A percentile compares a stretch with the other conserved stretches of the same genome.
These are phyloP conservation scores for Protostelium mycophagum DNA, from an alignment of 78 protist species.

Conservation along the genomic window DNA sequence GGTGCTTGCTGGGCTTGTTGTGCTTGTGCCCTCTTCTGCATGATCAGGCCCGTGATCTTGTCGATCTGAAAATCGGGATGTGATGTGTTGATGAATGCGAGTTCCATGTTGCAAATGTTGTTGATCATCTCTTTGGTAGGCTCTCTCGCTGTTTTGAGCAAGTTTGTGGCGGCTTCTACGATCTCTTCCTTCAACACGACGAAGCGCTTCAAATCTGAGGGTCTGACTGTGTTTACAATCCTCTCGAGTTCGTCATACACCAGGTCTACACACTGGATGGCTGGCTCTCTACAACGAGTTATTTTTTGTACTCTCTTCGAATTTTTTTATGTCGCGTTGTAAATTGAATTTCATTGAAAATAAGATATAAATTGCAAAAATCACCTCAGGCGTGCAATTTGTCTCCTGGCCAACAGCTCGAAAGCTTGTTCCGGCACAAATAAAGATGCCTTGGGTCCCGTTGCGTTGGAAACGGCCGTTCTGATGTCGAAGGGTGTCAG, in stretches of 20 bases:
- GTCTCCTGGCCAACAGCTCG: constrained; percentile 72
- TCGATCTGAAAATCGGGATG: constrained; percentile 88
- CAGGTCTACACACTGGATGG: constrained; percentile 69
- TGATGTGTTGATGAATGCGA: constrained; percentile 87
- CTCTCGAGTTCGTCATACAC: constrained; percentile 82
- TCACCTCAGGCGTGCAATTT: constrained; percentile 66
- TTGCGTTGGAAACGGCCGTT: constrained; percentile 83
- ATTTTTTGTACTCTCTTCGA: too few relatives aligned
- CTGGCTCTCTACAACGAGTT: constrained; percentile 67
- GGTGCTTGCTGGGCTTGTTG: constrained; percentile 8
- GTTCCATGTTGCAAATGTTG: constrained; percentile 67
- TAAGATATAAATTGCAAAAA: neutral
- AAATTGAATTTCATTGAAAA: neutral
- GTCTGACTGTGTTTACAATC: constrained; percentile 44
- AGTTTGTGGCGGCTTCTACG: constrained; percentile 35
- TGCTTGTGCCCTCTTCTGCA: constrained; percentile 10
- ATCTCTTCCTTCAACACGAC: constrained; percentile 30
- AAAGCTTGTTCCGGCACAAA: constrained; percentile 93
- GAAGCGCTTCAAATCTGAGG: constrained; percentile 52
- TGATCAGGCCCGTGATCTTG: constrained; percentile 13
- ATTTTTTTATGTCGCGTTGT: too few relatives aligned
- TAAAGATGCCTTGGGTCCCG: constrained; percentile 78
- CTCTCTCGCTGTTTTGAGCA: constrained; percentile 29
- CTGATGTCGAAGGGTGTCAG: constrained; percentile 71
- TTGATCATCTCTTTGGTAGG: constrained; percentile 68